A percentile compares a stretch with the other conserved stretches of the same genome.
Conservation (phyloP, 495 filamentous ascomycete species). For the Cairneyella variabilis region DNA sequence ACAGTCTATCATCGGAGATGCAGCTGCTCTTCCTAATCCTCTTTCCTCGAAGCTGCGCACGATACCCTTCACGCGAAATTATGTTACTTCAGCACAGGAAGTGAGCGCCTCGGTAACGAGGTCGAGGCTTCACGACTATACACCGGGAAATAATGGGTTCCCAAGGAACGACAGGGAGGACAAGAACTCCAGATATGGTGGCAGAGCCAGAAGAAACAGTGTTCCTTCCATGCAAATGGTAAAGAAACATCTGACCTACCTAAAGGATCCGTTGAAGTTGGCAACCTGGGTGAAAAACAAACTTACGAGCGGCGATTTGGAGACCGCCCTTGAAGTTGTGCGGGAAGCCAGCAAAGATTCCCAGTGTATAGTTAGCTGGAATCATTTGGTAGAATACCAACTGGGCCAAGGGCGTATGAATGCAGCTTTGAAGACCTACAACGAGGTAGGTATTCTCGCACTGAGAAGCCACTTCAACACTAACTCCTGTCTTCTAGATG, state of each 20-base stretch:
- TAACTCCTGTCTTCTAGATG: slow-evolving; percentile 56
- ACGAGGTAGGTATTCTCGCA: slow-evolving; percentile 50
- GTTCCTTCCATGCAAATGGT: no score
- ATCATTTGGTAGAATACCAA: slow-evolving; percentile 72
- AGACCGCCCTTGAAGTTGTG: slow-evolving; percentile 63
- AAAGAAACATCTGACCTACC: slow-evolving; percentile 16
- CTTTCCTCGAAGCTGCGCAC: neutral
- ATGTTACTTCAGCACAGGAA: no score
- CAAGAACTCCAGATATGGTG: no score
- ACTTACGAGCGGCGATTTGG: slow-evolving; percentile 49
- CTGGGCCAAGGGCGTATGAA: slow-evolving; percentile 55
- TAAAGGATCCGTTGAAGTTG: slow-evolving; percentile 27
- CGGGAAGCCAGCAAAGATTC: slow-evolving; percentile 57
- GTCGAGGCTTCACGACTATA: no score
- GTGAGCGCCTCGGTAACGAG: no score
- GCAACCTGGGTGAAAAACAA: slow-evolving; percentile 17
- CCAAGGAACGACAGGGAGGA: no score
- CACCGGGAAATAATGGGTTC: no score
- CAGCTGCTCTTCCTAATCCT: slow-evolving; percentile 2
- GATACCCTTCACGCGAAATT: no score
- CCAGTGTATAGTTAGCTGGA: slow-evolving; percentile 75
- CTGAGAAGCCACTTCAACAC: neutral
- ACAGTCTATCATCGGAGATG: slow-evolving; percentile 16
- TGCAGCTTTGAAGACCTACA: slow-evolving; percentile 70
- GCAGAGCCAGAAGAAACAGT: no score